These are phyloP conservation scores for Pedinophyceae sp. DNA, from an alignment of 139 green algal genomes.

Conservation along the genomic window DNA sequence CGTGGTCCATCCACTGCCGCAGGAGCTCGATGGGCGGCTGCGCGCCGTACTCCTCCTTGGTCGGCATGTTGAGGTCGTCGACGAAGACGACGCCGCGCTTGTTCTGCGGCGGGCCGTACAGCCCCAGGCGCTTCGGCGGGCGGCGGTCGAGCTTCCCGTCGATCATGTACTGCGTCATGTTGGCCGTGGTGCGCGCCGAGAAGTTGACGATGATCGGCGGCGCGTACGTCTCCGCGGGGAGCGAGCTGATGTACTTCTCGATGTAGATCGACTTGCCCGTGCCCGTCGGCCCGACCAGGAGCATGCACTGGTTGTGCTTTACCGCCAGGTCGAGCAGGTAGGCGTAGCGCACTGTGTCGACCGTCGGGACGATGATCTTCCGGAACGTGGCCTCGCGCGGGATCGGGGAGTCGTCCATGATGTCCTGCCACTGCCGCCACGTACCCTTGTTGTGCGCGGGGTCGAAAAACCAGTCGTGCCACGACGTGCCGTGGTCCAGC, in stretches of 20 bases:
- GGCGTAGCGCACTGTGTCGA: constrained; percentile 34
- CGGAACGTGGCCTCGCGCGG: constrained; percentile 9
- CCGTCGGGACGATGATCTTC: constrained; percentile 46
- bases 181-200: constrained; percentile 23
- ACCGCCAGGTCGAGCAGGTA: constrained; percentile 13
- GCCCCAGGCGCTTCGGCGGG: constrained; percentile 9
- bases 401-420: constrained; percentile 8
- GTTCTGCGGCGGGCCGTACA: constrained; percentile 16
- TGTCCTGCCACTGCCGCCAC: constrained; percentile 20
- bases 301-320: constrained; percentile 7
- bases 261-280: constrained; percentile 33
- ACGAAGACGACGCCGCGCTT: constrained; percentile 22
- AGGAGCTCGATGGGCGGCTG: constrained; percentile 29
- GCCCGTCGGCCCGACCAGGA: constrained; percentile 20
- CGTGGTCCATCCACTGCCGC: constrained; percentile 25
- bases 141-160: constrained; percentile 20
- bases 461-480: constrained; percentile 26
- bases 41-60: constrained; percentile 22
- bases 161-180: constrained; percentile 36
- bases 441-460: not conserved
- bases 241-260: constrained; percentile 23
- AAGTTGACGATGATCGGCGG: constrained; percentile 37
- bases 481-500: constrained; percentile 12
- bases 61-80: constrained; percentile 30
- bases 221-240: constrained; percentile 25